Percentiles rank a stretch among this genome's conserved stretches.
These are phyloP conservation scores for Glarea lozoyensis DNA, from an alignment of 495 filamentous ascomycete genomes.

Conservation along the genomic window DNA sequence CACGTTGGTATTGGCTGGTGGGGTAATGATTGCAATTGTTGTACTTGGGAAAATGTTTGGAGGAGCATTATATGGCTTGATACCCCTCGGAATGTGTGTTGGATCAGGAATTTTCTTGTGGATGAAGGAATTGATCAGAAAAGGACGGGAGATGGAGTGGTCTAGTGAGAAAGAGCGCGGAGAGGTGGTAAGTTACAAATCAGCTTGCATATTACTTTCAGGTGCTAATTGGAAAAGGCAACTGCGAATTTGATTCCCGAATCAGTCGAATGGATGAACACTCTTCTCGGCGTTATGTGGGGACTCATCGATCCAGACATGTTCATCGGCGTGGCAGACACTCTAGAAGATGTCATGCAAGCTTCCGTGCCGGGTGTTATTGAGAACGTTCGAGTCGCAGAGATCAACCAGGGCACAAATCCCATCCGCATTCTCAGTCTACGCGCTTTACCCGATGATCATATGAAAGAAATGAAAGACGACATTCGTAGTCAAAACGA, in stretches of 20 bases:
- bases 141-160: constrained; percentile 82
- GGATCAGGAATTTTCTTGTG: constrained; percentile 73
- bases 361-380: constrained; percentile 82
- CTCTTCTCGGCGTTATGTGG: constrained; percentile 72
- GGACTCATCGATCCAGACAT: constrained; percentile 88
- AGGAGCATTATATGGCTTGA: constrained; percentile 63
- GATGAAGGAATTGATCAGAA: constrained; percentile 76
- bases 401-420: constrained; percentile 89
- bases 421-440: constrained; percentile 84
- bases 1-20: constrained; percentile 56
- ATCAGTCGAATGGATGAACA: constrained; percentile 94
- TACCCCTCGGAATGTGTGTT: constrained; percentile 61
- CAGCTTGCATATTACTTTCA: constrained; percentile 1
- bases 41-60: constrained; percentile 73
- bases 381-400: constrained; percentile 91
- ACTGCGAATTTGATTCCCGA: constrained; percentile 84
- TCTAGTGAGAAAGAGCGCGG: constrained; percentile 76
- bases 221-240: constrained; percentile 32
- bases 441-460: constrained; percentile 72
- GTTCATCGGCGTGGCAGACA: constrained; percentile 61
- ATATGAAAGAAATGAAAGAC: constrained; percentile 70
- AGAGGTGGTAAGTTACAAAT: constrained; percentile 50
- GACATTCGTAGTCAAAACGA: constrained; percentile 69
- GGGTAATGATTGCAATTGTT: constrained; percentile 61
- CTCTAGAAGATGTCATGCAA: constrained; percentile 91